Evolutionary conservation across 164 flowering plant genomes (phyloP), one percentile per base, ranked within the genome.

Genomic region (Nelumbo lutea): DNA sequence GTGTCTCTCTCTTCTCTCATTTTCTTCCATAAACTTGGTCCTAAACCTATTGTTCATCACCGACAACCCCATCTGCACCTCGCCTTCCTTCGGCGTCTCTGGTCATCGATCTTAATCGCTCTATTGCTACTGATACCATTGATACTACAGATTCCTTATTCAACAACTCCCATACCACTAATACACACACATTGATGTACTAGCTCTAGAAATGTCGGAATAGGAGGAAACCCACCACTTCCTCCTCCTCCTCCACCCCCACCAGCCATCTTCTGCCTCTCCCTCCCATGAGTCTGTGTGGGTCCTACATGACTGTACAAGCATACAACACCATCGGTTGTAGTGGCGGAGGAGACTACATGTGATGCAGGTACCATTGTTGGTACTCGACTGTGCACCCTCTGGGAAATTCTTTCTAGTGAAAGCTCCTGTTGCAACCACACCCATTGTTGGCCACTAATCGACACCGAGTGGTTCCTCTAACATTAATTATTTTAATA

Each of bases 11-110:
- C n/a, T n/a, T n/a, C n/a, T n/a, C n/a, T n/a, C n/a, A n/a, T n/a
- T n/a, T n/a, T 78, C 76, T 51, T 57, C 62, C 15, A 74, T 78
- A 67, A 81, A 81, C 68, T 73, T 78, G 13, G 83, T 81, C 68
- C 83, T 64, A 41, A 68, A 73, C 67, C 83, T 59, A 72, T 81
- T 81, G 64, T 58, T 75, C 51, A 74, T 47, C 48, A 46, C 6
- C 48, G 48, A n/a, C n/a, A n/a, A 3, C 3, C 48, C 48, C 48
- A 46, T 46, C 46, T 6, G 62, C 2, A 4, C 62, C 51, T 43
- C 51, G n/a, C n/a, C n/a, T n/a, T n/a, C n/a, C n/a, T n/a, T n/a
- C 48, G 48, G 51, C 65, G 8, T 62, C n/a, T 15, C 65, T 8
- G 39, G 14, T 14, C 62, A 41, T 57, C 38, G 60, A 13, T 57